Percentiles rank a stretch among this genome's conserved stretches.
Evolutionary conservation across 345 rosid species (phyloP).

Genomic region (Psidium guajava): DNA sequence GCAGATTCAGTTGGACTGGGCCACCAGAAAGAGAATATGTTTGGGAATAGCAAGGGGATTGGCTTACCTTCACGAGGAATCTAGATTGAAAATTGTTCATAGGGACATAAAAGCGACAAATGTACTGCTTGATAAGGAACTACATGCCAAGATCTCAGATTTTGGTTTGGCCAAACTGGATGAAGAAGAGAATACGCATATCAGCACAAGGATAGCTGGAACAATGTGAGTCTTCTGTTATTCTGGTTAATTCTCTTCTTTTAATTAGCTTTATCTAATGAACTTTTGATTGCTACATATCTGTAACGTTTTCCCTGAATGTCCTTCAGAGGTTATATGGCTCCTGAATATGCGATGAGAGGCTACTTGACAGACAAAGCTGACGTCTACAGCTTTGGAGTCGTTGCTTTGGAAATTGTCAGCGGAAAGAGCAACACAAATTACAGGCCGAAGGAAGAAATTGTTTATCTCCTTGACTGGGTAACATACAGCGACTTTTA

Average conservation of each 20-base stretch:
- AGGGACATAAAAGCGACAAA: conserved; percentile 67
- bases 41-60: conserved; percentile 47
- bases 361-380: conserved; percentile 97
- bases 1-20: conserved; percentile 38
- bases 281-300: background rate
- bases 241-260: background rate
- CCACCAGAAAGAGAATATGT: conserved; percentile 40
- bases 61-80: conserved; percentile 48
- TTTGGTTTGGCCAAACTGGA: conserved; percentile 69
- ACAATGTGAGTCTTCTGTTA: conserved; percentile 34
- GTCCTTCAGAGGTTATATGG: conserved; percentile 78
- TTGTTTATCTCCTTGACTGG: conserved; percentile 93
- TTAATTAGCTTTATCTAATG: background rate
- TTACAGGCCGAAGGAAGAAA: conserved; percentile 91
- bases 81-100: conserved; percentile 62
- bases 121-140: conserved; percentile 51
- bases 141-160: conserved; percentile 62
- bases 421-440: conserved; percentile 94
- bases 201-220: conserved; percentile 65
- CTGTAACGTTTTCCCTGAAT: background rate
- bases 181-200: conserved; percentile 67
- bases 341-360: conserved; percentile 98
- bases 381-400: conserved; percentile 87
- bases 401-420: conserved; percentile 66
- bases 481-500: conserved; percentile 9